These are phyloP conservation scores for Clonostachys chloroleuca DNA, from an alignment of 2,329 filamentous ascomycete genomes.

Conservation along the genomic window DNA sequence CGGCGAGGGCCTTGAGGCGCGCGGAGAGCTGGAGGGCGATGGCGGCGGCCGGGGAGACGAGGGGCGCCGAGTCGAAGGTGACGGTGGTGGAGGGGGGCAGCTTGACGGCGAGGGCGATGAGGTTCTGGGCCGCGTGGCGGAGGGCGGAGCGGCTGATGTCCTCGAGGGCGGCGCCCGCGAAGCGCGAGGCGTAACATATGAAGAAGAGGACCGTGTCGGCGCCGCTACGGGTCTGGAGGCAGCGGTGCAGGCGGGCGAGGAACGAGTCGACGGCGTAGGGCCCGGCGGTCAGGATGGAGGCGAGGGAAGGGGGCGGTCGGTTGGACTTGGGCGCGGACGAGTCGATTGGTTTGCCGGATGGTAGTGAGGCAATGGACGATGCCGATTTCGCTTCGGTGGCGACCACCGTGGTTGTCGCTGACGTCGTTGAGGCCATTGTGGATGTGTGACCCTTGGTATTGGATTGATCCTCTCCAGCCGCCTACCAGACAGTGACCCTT, in stretches of 20 bases:
- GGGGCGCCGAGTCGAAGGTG: constrained; percentile 28
- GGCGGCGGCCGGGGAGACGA: constrained; percentile 31
- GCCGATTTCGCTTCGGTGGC: neutral
- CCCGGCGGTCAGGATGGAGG: constrained; percentile 6
- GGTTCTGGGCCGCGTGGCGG: constrained; percentile 41
- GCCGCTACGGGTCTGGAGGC: constrained; percentile 63
- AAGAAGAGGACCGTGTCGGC: constrained; percentile 68
- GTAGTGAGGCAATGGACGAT: neutral
- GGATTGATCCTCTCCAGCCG: neutral
- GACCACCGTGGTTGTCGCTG: neutral
- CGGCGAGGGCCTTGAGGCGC: constrained; percentile 57
- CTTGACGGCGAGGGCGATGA: constrained; percentile 47
- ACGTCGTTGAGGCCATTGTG: neutral
- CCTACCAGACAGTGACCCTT: neutral
- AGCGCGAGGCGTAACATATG: constrained; percentile 61
- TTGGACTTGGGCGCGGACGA: constrained; percentile 1
- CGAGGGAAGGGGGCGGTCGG: constrained; percentile 1
- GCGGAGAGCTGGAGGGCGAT: constrained; percentile 42
- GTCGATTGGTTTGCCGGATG: constrained; percentile 2
- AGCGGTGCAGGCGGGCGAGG: constrained; percentile 52
- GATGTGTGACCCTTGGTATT: neutral
- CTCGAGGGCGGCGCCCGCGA: constrained; percentile 46
- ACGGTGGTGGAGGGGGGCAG: constrained; percentile 46
- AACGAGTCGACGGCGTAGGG: constrained; percentile 39
- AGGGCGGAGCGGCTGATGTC: constrained; percentile 53